Conservation (phyloP, 768 basidiomycete genomes). For the Xerocomus potaroensis region DNA sequence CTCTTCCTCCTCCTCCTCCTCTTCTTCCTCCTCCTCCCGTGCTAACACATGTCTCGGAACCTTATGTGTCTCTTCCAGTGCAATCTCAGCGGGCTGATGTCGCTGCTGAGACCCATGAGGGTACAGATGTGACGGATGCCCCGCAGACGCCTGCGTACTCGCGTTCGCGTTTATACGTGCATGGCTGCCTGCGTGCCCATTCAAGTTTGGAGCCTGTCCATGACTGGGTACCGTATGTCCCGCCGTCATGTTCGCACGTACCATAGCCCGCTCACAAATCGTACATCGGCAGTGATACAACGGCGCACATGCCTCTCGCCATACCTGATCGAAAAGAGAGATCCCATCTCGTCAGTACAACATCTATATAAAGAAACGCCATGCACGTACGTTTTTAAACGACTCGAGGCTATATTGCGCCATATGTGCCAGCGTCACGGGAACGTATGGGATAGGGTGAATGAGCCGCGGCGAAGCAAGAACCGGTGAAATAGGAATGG, state of each 20-base stretch:
- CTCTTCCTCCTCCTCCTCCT: constrained; percentile 19
- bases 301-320: constrained; percentile 71
- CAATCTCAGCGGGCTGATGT: constrained; percentile 19
- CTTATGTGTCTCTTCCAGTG: constrained; percentile 22
- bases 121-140: constrained; percentile 1
- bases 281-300: constrained; percentile 68
- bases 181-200: not conserved
- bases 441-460: constrained; percentile 67
- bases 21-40: constrained; percentile 32
- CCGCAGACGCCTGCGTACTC: constrained; percentile 7
- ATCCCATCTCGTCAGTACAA: constrained; percentile 2
- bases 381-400: constrained; percentile 46
- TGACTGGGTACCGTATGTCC: constrained; percentile 34
- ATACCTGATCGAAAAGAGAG: too few relatives aligned
- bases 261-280: constrained; percentile 68
- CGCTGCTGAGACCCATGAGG: constrained; percentile 9
- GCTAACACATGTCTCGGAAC: constrained; percentile 17
- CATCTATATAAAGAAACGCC: not conserved
- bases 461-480: constrained; percentile 57
- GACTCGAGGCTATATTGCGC: constrained; percentile 57
- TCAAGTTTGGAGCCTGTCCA: constrained; percentile 12
- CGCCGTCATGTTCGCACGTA: constrained; percentile 43
- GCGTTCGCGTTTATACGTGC: not conserved
- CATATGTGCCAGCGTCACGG: constrained; percentile 49
- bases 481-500: constrained; percentile 51